Conservation (phyloP, 169 alveolate species). For the Plasmodium relictum region DNA sequence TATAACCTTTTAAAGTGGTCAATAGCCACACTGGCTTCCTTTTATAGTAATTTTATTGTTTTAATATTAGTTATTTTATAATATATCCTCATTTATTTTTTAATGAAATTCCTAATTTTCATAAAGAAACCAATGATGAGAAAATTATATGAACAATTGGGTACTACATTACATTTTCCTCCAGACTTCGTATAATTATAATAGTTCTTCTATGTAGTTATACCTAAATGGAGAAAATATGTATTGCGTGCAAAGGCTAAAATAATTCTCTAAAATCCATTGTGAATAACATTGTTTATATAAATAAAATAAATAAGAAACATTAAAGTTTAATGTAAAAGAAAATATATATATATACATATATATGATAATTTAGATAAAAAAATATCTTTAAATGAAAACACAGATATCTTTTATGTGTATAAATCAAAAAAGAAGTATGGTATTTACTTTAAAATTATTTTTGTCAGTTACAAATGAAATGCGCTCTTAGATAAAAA, state of each 20-base stretch:
- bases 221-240: conserved; percentile 72
- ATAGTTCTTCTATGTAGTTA: conserved; percentile 36
- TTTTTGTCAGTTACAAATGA: conserved; percentile 52
- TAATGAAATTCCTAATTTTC: not conserved
- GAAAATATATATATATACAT: not conserved
- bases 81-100: conserved; percentile 39
- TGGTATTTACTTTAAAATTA: conserved; percentile 47
- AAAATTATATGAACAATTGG: conserved; percentile 32
- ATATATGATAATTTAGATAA: not conserved
- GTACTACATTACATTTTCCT: conserved; percentile 52
- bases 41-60: conserved; percentile 26
- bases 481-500: conserved; percentile 29
- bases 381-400: not conserved
- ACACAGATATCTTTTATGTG: not conserved
- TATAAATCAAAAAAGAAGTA: conserved; percentile 46
- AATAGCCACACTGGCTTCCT: conserved; percentile 59
- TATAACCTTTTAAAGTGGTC: conserved; percentile 17
- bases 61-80: conserved; percentile 41
- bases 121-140: conserved; percentile 17
- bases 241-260: conserved; percentile 73
- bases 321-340: not conserved
- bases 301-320: conserved; percentile 2
- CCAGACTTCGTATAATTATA: conserved; percentile 34
- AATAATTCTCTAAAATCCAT: conserved; percentile 30
- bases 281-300: conserved; percentile 8